Percentiles rank a stretch among this genome's conserved stretches.
Evolutionary conservation across 2,329 filamentous ascomycete species (phyloP).

Genomic region (Fragosphaeria purpurea): DNA sequence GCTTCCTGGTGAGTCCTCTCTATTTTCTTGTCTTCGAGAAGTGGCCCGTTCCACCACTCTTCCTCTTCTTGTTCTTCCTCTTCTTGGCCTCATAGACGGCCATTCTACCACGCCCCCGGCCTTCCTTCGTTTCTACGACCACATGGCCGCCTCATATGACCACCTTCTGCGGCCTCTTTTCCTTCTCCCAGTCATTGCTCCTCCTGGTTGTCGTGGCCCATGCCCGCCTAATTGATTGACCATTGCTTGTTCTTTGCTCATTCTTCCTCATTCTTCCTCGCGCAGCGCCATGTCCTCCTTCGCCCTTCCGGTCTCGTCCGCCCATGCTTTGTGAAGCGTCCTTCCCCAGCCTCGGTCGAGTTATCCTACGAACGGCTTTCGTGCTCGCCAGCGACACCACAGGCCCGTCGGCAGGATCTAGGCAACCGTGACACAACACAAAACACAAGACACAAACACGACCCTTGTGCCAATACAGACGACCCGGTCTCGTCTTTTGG

Average conservation of each 20-base stretch:
- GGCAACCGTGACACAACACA: no score
- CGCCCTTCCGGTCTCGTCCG: background rate
- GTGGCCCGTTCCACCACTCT: no score
- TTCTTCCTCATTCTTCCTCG: background rate
- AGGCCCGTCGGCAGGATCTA: no score
- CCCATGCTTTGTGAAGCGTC: no score
- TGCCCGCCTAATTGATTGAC: background rate
- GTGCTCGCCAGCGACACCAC: no score
- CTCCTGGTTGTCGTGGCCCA: background rate
- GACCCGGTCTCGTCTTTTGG: no score
- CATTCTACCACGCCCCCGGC: background rate
- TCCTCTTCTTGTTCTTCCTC: background rate
- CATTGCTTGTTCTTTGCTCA: no score
- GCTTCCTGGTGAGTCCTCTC: slow-evolving; percentile 1
- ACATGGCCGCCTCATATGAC: background rate
- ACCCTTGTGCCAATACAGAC: no score
- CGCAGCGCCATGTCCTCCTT: slow-evolving; percentile 1
- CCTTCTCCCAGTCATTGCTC: background rate
- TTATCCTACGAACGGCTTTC: no score
- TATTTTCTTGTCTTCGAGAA: background rate
- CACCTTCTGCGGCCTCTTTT: background rate
- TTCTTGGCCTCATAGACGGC: background rate
- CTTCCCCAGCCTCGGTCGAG: no score
- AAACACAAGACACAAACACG: no score
- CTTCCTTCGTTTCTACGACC: background rate